Conservation (phyloP, 2,329 filamentous ascomycete genomes). For the Neofusicoccum umdonicola region DNA sequence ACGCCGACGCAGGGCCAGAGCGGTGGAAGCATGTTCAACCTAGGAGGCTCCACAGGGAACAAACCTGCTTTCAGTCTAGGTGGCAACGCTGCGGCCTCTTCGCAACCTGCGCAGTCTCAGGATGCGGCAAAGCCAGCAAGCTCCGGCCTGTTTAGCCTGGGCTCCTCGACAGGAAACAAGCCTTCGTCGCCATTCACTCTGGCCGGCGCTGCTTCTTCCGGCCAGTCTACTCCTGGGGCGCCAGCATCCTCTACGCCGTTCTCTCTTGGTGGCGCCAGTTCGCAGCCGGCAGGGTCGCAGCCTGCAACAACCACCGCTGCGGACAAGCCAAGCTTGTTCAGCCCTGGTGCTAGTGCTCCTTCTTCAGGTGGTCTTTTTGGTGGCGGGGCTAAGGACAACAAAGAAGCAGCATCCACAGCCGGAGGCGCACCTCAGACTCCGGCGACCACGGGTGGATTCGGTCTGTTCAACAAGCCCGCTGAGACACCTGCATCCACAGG, state of each 20-base stretch:
- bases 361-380: constrained; percentile 18
- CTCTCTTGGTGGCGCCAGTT: background rate
- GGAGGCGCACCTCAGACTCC: constrained; percentile 23
- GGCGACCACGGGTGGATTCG: constrained; percentile 1
- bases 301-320: background rate
- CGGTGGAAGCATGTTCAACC: constrained; percentile 22
- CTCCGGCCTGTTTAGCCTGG: background rate
- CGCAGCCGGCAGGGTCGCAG: background rate
- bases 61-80: constrained; percentile 22
- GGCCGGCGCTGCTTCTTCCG: constrained; percentile 21
- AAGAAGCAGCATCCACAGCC: constrained; percentile 23
- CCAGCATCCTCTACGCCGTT: constrained; percentile 7
- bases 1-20: constrained; percentile 19
- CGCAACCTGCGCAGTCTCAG: constrained; percentile 4
- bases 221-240: constrained; percentile 5
- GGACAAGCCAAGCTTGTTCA: constrained; percentile 9
- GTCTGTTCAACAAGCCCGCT: constrained; percentile 7
- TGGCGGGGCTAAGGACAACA: constrained; percentile 17
- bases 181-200: constrained; percentile 27
- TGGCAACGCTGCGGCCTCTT: background rate
- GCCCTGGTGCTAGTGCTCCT: constrained; percentile 2
- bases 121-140: background rate
- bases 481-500: constrained; percentile 7
- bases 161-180: constrained; percentile 28
- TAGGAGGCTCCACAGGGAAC: constrained; percentile 25